Evolutionary conservation across 768 basidiomycete genomes (phyloP), one percentile per base, ranked within the genome.

Genomic region (Suillus ampliporus): DNA sequence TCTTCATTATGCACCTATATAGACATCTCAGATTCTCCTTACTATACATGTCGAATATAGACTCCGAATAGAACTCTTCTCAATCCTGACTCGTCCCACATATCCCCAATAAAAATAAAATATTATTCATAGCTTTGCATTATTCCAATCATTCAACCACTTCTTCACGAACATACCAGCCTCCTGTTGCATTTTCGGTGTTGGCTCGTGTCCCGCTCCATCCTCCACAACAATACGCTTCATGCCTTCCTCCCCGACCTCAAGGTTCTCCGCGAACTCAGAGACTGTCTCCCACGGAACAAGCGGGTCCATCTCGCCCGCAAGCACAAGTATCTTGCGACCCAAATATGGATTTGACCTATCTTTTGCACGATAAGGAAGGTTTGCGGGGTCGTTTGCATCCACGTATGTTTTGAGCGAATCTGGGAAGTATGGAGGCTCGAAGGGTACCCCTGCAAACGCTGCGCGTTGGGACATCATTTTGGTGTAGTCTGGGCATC

Each of bases 281-380:
- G 81, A 52, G 60, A 85, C 85, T 17, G 83, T 79, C n/a, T 68
- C 67, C 83, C 86, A 88, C 13, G 91, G 91, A 19, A 94, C 92
- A 19, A 91, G 68, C 48, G 69, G 74, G 73, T 95, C 93, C 23
- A 76, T 79, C 60, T 67, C 83, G 0, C 92, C 93, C 1, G 87
- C 86, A 4, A 95, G 73, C 3, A 90, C 86, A 6, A 95, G 80
- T 15, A 95, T 81, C 68, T 86, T 86, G 78, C 93, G 94, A 1
- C 86, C 88, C 5, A 80, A 62, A 72, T 90, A 94, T 1, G 88
- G 86, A 65, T 89, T 89, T 10, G 72, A 66, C 2, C 58, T 63
- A 38, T 77, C 80, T 1, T 61, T 64, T 21, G 79, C 73, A 14
- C 75, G 68, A 64, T 81, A 85, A 5, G 75, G 41, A 78, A 75